Percentiles rank a stretch among this genome's conserved stretches.
Evolutionary conservation across 192 early-diverging fungal genomes (phyloP).

Genomic region (Dimargaris cristalligena): DNA sequence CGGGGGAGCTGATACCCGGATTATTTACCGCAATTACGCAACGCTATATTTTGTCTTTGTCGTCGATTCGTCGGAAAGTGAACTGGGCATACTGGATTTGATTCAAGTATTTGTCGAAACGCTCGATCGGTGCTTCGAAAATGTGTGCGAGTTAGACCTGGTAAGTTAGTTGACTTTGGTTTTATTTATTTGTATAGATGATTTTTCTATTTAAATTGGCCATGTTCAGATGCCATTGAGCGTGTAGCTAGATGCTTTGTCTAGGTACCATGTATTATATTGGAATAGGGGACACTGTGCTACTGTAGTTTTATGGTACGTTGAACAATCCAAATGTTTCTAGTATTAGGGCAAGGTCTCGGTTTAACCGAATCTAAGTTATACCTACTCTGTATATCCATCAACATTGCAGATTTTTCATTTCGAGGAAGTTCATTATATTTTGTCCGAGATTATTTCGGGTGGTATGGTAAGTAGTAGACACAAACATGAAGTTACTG

Average conservation of each 20-base stretch:
- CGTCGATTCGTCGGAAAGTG: conserved; percentile 88
- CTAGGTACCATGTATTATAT: too few relatives aligned
- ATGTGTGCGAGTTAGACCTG: conserved; percentile 94
- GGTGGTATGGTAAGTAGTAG: conserved; percentile 61
- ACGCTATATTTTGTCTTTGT: conserved; percentile 98
- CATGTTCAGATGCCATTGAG: too few relatives aligned
- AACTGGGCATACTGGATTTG: conserved; percentile 87
- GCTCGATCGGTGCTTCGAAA: conserved; percentile 79
- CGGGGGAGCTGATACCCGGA: conserved; percentile 67
- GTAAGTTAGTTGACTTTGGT: conserved; percentile 33
- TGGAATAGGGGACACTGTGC: too few relatives aligned
- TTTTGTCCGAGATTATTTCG: conserved; percentile 71
- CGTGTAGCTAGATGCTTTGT: too few relatives aligned
- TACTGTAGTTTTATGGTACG: too few relatives aligned
- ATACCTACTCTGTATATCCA: too few relatives aligned
- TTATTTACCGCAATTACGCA: conserved; percentile 94
- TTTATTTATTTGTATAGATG: too few relatives aligned
- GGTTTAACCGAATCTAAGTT: too few relatives aligned
- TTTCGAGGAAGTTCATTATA: conserved; percentile 75
- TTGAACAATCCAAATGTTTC: too few relatives aligned
- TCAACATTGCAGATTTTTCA: conserved; percentile 62
- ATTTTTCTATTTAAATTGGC: too few relatives aligned
- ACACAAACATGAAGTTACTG: too few relatives aligned
- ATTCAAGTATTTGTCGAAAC: conserved; percentile 98
- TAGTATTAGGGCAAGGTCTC: too few relatives aligned